These are phyloP conservation scores for Lignosus rhinocerotis DNA, from an alignment of 1,284 basidiomycete species.

Conservation along the genomic window DNA sequence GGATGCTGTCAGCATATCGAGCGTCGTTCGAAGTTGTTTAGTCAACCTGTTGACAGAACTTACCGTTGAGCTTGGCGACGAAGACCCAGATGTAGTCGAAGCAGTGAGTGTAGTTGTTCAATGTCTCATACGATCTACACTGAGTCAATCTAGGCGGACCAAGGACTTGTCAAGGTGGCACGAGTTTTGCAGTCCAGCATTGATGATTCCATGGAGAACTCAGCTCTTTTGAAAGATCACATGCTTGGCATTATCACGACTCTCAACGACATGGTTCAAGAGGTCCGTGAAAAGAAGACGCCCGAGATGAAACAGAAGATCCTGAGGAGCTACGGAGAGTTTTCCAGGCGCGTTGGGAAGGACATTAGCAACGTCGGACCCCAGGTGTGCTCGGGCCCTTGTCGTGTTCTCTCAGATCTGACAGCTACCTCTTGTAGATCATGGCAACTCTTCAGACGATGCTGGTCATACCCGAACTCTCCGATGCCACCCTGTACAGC, in stretches of 20 bases:
- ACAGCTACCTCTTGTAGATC: constrained; percentile 53
- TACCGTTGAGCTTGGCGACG: constrained; percentile 76
- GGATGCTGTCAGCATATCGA: constrained; percentile 47
- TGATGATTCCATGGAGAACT: constrained; percentile 34
- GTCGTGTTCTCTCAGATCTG: neutral
- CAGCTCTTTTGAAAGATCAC: constrained; percentile 64
- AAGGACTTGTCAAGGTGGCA: constrained; percentile 65
- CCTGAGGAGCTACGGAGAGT: constrained; percentile 75
- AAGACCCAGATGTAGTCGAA: constrained; percentile 45
- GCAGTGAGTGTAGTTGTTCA: constrained; percentile 39
- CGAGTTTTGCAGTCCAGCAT: constrained; percentile 31
- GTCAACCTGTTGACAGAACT: constrained; percentile 73
- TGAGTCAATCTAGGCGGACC: constrained; percentile 46
- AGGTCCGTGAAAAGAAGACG: constrained; percentile 73
- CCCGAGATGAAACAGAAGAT: constrained; percentile 70
- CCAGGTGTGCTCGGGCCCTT: constrained; percentile 58
- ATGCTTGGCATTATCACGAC: constrained; percentile 83
- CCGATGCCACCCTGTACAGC: constrained; percentile 77
- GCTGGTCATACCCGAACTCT: constrained; percentile 71
- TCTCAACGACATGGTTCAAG: constrained; percentile 83
- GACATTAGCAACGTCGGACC: constrained; percentile 76
- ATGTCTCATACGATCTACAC: neutral
- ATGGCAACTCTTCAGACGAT: constrained; percentile 97
- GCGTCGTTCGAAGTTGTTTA: constrained; percentile 63
- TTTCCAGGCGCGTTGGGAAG: constrained; percentile 74